Base-by-base conservation (phyloP, 2,329 filamentous ascomycete species). In the Fusarium nurragi region DNA sequence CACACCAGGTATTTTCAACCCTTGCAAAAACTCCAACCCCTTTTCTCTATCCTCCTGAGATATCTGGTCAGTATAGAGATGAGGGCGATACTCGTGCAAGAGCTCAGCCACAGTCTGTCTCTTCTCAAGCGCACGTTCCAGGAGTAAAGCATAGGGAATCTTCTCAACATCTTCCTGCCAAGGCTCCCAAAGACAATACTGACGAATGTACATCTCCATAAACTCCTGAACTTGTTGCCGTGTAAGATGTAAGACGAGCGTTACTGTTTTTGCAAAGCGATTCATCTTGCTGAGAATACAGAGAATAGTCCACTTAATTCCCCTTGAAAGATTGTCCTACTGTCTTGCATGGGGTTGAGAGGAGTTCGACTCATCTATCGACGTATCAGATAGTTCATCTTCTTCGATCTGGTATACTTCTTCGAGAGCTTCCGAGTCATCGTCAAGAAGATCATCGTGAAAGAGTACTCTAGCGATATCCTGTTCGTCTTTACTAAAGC, bases 261-360 rank as follows among this genome's bases (percentile, higher is more conserved):
- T 38, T 12, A 49, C 47, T 5, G 63, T 55, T 21, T 68, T 64
- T 19, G 64, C 47, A 28, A 75, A 74, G 2, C 64, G 53, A 25
- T 70, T 39, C 4, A 44, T 54, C 9, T 60, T 44, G 32, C 53
- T 52, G 6, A 75, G 51, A 5, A 71, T 26, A 28, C 67, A 64
- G 32, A 75, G 44, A 4, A 75, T 69, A 14, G 66, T 37, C 73
- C 73, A 75, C 36, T 64, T 68, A 16, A 68, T 53, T 0, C 73
- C 72, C 40, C 66, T 60, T 8, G 54, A 47, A 14, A 75, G 60
- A 41, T 64, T 61, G 5, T 73, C 65, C 73, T 70, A 75, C 19
- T 21, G 37, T 26, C 26, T 16, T 25, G 16, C 18, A 18, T 25
- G 39, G 18, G 16, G 36, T 5, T n/a, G n/a, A n/a, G 16, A 10